Conservation (phyloP, 805 yeast genomes). For the Candida golubevii region DNA sequence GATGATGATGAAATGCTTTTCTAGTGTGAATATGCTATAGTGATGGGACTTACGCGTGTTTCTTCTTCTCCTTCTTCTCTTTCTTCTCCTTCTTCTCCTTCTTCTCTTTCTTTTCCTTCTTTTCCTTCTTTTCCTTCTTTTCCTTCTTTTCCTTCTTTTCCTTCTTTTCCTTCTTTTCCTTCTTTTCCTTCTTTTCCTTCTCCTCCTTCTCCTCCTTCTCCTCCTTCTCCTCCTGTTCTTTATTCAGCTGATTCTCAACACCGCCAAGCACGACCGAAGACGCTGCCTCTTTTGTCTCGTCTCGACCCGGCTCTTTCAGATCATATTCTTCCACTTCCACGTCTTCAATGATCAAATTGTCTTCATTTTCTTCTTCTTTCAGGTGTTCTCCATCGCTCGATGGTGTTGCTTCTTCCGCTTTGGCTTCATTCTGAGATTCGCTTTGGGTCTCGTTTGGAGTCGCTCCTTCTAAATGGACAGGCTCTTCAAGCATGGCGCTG, state of each 20-base stretch:
- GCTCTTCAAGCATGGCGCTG: slow-evolving; percentile 32
- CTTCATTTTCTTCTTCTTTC: slow-evolving; percentile 6
- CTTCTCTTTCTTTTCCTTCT: slow-evolving; percentile 17
- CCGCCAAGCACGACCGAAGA: neutral
- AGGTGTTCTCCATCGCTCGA: neutral
- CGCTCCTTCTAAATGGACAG: slow-evolving; percentile 29
- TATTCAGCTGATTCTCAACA: neutral
- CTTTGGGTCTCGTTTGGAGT: neutral
- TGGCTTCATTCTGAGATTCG: neutral
- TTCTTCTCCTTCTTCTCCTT: slow-evolving; percentile 19
- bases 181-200: slow-evolving; percentile 30
- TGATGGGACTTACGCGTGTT: slow-evolving; percentile 5
- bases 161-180: slow-evolving; percentile 24
- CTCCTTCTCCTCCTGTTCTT: slow-evolving; percentile 16
- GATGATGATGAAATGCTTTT: too few relatives aligned
- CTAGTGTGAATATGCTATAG: too few relatives aligned
- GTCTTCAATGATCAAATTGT: slow-evolving; percentile 38
- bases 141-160: slow-evolving; percentile 24
- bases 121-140: slow-evolving; percentile 17
- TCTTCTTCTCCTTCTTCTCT: slow-evolving; percentile 20
- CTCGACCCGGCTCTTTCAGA: slow-evolving; percentile 5
- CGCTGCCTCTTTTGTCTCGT: slow-evolving; percentile 16
- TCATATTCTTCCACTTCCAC: slow-evolving; percentile 38
- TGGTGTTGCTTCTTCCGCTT: neutral
- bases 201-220: slow-evolving; percentile 24